Conservation (phyloP, 495 filamentous ascomycete species). For the Ramalina peruviana region DNA sequence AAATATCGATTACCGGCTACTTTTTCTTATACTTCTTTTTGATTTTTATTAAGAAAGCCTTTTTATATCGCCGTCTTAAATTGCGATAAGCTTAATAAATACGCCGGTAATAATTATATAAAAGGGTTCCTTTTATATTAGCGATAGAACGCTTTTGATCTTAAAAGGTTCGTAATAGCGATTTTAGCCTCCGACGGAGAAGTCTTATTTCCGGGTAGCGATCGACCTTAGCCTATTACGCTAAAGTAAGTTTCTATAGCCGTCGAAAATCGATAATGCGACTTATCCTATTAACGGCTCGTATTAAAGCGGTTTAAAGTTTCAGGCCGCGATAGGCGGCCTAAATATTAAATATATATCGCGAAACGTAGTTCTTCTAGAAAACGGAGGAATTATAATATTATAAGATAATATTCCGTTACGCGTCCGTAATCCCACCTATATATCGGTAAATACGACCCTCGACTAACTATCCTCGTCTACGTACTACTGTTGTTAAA, state of each 20-base stretch:
- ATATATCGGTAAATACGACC: background rate
- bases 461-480: background rate
- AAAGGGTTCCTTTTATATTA: constrained; percentile 1
- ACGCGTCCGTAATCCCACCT: background rate
- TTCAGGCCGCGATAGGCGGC: constrained; percentile 1
- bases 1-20: constrained; percentile 21
- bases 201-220: no score
- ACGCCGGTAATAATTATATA: constrained; percentile 1
- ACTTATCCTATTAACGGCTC: background rate
- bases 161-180: background rate
- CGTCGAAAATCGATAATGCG: background rate
- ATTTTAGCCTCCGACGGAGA: background rate
- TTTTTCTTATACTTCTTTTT: constrained; percentile 19
- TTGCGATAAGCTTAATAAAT: constrained; percentile 1
- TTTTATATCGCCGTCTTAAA: constrained; percentile 1
- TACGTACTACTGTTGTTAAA: constrained; percentile 7
- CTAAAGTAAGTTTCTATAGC: background rate
- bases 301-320: background rate
- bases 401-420: no score
- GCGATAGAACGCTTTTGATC: constrained; percentile 1
- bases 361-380: background rate
- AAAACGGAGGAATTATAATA: background rate
- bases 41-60: constrained; percentile 1
- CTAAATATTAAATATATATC: constrained; percentile 7
- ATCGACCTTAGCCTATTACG: background rate